Base-by-base conservation (phyloP, 306 rosid genomes). In the Vigna radiata region DNA sequence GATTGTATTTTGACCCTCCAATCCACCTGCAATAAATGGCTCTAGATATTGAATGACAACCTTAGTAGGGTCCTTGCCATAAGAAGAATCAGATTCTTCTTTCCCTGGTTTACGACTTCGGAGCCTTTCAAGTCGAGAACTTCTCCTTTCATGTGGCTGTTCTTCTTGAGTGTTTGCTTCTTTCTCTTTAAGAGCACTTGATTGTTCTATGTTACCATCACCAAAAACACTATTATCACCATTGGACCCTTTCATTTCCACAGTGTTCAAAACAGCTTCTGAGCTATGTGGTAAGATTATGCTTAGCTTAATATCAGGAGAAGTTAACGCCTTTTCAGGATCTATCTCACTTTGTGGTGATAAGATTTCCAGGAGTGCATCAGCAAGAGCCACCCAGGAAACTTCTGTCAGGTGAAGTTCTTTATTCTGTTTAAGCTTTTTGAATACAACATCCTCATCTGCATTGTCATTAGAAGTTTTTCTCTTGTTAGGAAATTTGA, bases 21-120 rank as follows among this genome's bases (percentile, higher is more conserved):
- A 80, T 82, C 81, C 92, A 75, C 83, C 77, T 66, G 84, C 72
- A 82, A 94, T 78, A 85, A 90, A 95, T 81, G 95, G 88, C 67
- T 92, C 96, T 71, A 95, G 88, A 84, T 79, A 89, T 74, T 87
- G 91, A 81, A 77, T 82, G 69, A 91, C 98, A 83, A 85, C 84
- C 89, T 88, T 86, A 33, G 89, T 91, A 69, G 81, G 86, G 84
- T 88, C 95, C 89, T 90, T 90, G 68, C 87, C 91, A 58, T 83
- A 78, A 68, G 85, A 81, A 87, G 87, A 89, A 79, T 92, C 95
- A 23, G 90, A 84, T 83, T 89, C 97, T 79, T 90, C 97, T 79
- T 90, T 95, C 82, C 89, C 97, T 15, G 97, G 98, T 81, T 95
- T 95, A 83, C 96, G 96, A 79, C 91, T 95, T 73, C 97, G 91